Evolutionary conservation across 2,329 filamentous ascomycete species (phyloP).

Genomic region (Claviceps spartinae): DNA sequence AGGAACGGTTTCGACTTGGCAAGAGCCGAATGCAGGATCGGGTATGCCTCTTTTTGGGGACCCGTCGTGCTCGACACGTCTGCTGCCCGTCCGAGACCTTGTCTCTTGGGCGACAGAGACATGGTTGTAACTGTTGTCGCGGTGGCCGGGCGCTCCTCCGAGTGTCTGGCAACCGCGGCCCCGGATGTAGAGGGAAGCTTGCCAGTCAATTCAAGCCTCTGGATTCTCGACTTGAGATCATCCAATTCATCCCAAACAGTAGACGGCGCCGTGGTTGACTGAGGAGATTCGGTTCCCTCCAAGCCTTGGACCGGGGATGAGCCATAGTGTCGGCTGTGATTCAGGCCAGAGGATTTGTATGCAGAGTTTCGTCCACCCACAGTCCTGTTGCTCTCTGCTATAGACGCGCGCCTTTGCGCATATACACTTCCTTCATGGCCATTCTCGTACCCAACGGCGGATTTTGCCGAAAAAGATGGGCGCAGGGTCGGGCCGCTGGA

Average conservation of each 20-base stretch:
- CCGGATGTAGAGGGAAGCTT: constrained; percentile 74
- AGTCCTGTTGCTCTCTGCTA: constrained; percentile 32
- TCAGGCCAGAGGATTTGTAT: constrained; percentile 22
- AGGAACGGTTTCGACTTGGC: constrained; percentile 62
- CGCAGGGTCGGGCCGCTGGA: constrained; percentile 20
- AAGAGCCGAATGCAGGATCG: constrained; percentile 67
- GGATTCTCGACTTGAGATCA: constrained; percentile 85
- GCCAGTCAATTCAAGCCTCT: constrained; percentile 77
- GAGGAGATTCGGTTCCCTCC: constrained; percentile 72
- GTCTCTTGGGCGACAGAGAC: constrained; percentile 74
- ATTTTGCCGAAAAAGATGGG: constrained; percentile 35
- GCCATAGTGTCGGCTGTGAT: constrained; percentile 30
- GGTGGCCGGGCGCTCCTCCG: constrained; percentile 73
- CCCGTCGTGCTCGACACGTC: constrained; percentile 29
- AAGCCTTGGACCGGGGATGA: constrained; percentile 41
- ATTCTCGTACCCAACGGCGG: constrained; percentile 33
- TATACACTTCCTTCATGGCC: constrained; percentile 15
- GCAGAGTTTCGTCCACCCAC: constrained; percentile 28
- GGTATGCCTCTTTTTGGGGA: constrained; percentile 49
- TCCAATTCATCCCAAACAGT: constrained; percentile 97
- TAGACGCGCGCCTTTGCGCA: constrained; percentile 26
- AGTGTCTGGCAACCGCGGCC: constrained; percentile 60
- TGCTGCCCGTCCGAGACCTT: constrained; percentile 12
- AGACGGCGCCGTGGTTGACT: constrained; percentile 77
- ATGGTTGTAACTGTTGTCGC: constrained; percentile 84